These are phyloP conservation scores for Phytophthora europaea DNA, from an alignment of 352 stramenopile genomes.

Conservation along the genomic window DNA sequence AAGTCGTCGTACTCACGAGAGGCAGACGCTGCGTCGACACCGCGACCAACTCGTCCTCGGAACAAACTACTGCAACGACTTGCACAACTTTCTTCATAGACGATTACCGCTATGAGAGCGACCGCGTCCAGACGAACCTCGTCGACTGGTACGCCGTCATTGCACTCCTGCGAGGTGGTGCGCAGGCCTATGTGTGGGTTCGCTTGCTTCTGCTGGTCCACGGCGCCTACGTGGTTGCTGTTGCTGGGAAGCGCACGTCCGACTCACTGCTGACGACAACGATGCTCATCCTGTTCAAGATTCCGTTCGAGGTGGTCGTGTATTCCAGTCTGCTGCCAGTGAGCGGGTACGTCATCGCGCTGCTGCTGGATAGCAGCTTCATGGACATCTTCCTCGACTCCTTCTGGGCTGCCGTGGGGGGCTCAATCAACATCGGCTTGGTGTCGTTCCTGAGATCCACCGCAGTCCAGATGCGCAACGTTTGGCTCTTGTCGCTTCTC, in stretches of 20 bases:
- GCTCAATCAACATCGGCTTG: conserved; percentile 26
- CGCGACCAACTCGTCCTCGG: neutral
- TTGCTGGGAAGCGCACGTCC: neutral
- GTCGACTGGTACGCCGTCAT: conserved; percentile 47
- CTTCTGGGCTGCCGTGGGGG: conserved; percentile 40
- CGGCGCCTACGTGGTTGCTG: conserved; percentile 29
- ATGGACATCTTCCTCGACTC: conserved; percentile 49
- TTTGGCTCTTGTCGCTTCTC: conserved; percentile 50
- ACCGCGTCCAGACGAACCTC: conserved; percentile 43
- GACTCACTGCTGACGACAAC: neutral
- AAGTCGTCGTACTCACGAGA: conserved; percentile 43
- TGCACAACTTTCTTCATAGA: conserved; percentile 57
- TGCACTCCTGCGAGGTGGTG: conserved; percentile 34
- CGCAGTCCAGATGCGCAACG: conserved; percentile 56
- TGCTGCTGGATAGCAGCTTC: conserved; percentile 53
- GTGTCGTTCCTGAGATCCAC: conserved; percentile 35
- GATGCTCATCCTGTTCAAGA: conserved; percentile 37
- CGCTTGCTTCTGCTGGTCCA: conserved; percentile 47
- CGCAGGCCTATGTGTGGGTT: conserved; percentile 62
- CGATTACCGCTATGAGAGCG: conserved; percentile 64
- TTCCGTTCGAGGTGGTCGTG: conserved; percentile 63
- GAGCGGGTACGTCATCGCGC: conserved; percentile 42
- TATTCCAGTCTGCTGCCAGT: conserved; percentile 60
- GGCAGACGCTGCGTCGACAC: conserved; percentile 23
- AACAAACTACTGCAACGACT: neutral